A percentile compares a stretch with the other conserved stretches of the same genome.
Conservation (phyloP, 768 basidiomycete genomes). For the Suillus spraguei region DNA sequence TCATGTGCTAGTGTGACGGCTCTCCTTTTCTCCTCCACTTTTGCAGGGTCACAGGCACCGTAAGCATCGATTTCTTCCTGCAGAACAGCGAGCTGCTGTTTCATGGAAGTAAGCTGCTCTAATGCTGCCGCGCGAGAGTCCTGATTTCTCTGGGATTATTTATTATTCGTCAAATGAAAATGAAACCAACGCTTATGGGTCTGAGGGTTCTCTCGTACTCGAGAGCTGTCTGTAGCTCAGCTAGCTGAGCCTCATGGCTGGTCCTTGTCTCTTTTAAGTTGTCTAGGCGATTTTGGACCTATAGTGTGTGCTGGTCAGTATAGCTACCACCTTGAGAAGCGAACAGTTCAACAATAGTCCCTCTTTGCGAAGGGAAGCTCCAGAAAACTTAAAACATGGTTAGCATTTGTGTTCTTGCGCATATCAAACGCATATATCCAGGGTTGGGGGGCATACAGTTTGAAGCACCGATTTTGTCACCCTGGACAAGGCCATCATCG, state of each 20-base stretch:
- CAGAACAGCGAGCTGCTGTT: conserved; percentile 50
- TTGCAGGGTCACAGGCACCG: conserved; percentile 82
- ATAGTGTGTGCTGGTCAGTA: conserved; percentile 5
- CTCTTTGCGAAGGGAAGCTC: conserved; percentile 92
- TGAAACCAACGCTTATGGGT: conserved; percentile 53
- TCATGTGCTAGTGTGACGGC: conserved; percentile 80
- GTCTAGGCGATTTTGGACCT: conserved; percentile 62
- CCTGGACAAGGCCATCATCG: conserved; percentile 83
- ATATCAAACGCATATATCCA: conserved; percentile 27
- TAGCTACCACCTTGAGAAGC: background rate
- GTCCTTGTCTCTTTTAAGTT: conserved; percentile 49
- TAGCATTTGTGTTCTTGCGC: conserved; percentile 7
- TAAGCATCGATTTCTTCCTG: conserved; percentile 75
- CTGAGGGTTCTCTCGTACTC: conserved; percentile 55
- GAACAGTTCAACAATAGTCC: conserved; percentile 57
- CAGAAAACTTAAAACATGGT: conserved; percentile 70
- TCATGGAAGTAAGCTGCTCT: conserved; percentile 47
- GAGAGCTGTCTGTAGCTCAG: conserved; percentile 50
- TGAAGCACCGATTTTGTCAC: conserved; percentile 92
- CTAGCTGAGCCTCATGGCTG: conserved; percentile 46
- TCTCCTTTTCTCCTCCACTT: conserved; percentile 74
- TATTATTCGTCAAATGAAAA: conserved; percentile 7
- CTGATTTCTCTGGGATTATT: conserved; percentile 39
- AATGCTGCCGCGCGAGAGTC: conserved; percentile 56
- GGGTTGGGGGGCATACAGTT: conserved; percentile 60